Base-by-base conservation (phyloP, 179 eudicot species). In the Heliamphora pulchella region DNA sequence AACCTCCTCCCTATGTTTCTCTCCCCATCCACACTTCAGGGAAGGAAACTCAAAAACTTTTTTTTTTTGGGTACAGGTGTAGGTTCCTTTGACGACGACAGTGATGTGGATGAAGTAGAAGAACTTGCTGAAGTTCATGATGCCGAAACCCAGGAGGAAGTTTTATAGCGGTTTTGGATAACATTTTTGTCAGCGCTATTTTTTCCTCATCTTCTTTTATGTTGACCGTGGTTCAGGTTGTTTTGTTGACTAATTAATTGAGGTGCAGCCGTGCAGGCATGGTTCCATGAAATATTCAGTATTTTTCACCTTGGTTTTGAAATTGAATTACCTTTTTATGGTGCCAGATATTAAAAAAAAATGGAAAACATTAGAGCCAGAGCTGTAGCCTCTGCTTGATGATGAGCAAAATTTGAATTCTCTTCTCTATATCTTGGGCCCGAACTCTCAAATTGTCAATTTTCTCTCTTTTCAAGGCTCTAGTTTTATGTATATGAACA, bases 41-140 rank as follows among this genome's bases (percentile, higher is more conserved):
- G 5, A 68, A 44, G 50, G 8, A n/a, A 5, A 31, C 18, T n/a
- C 71, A n/a, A 46, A 58, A 31, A 31, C 31, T n/a, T 31, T 31
- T 31, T 31, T 31, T 31, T 31, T 31, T 31, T 31, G 31, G 41
- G 18, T 83, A 39, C 75, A 73, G 31, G 13, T 86, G 75, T 79
- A 90, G 93, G 87, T 71, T 79, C 82, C 50, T 13, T 70, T 77
- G 78, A 82, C 48, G 74, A 73, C 64, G 68, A 83, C 75, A 81
- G 81, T 70, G 93, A 90, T 82, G 86, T 86, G 50, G 94, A 91
- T 85, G 92, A 92, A 81, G 65, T 86, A 70, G 94, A 91, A 79
- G 94, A 88, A 81, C 68, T 77, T 78, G 79, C 78, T 67, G 85
- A 82, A 76, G 83, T 75, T 53, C 77, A 75, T 85, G 83, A 81